phyloP scores from a whole-genome alignment of 2,329 filamentous ascomycete species.

The Metarhizium sp. region DNA sequence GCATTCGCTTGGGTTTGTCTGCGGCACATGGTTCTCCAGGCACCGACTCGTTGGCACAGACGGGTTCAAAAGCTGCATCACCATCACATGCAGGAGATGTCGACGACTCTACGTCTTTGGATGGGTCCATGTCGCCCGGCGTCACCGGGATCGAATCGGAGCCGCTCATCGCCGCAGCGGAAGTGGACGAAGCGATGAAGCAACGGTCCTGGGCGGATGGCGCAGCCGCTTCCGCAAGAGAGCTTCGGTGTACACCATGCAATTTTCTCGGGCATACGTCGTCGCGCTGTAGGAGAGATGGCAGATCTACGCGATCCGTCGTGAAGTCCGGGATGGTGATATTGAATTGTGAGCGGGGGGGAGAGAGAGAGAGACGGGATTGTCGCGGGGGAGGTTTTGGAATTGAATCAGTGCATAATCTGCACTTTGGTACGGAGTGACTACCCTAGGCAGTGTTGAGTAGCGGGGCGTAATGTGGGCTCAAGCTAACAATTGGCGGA shows the following conservation, averaged over 20 bases:
- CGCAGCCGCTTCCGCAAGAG: constrained; percentile 3
- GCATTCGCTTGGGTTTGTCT: constrained; percentile 38
- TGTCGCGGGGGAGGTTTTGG: not conserved
- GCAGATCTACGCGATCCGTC: not conserved
- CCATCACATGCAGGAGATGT: constrained; percentile 32
- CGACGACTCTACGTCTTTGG: constrained; percentile 25
- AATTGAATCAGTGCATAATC: not conserved
- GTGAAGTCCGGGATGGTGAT: not conserved
- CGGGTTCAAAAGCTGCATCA: constrained; percentile 9
- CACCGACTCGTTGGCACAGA: constrained; percentile 37
- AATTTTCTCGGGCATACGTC: not conserved
- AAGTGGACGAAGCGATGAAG: constrained; percentile 1
- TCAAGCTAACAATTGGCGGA: not conserved
- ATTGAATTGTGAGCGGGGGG: not conserved
- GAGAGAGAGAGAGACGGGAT: not conserved
- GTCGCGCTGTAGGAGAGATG: not conserved
- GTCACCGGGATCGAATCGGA: constrained; percentile 32
- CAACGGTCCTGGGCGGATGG: constrained; percentile 5
- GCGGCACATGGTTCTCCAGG: constrained; percentile 28
- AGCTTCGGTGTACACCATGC: constrained; percentile 5
- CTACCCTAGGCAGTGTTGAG: not conserved
- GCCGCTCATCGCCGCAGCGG: constrained; percentile 13
- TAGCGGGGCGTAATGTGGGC: not conserved
- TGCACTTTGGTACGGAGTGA: not conserved
- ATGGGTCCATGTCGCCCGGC: constrained; percentile 34